These are phyloP conservation scores for Silene latifolia DNA, from an alignment of 148 eudicot genomes.

Conservation along the genomic window DNA sequence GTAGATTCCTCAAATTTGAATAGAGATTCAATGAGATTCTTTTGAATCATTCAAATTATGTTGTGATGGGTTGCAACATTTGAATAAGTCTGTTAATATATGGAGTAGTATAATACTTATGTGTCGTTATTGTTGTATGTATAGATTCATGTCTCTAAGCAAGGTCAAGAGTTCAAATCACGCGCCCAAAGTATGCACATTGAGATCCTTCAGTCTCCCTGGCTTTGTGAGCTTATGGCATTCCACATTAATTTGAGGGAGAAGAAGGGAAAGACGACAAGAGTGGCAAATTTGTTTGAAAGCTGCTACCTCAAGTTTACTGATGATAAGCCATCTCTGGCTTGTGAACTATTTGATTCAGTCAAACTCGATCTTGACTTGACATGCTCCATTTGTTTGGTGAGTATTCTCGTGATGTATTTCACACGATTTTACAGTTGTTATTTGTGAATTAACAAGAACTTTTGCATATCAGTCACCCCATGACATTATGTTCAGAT, in stretches of 20 bases:
- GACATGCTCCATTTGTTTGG: constrained; percentile 94
- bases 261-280: constrained; percentile 34
- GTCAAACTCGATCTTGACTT: constrained; percentile 80
- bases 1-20: constrained; percentile 30
- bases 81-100: not conserved
- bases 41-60: not conserved
- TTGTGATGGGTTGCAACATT: constrained; percentile 2
- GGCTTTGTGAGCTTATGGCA: constrained; percentile 97
- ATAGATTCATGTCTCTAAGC: constrained; percentile 82
- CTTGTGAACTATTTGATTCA: constrained; percentile 80
- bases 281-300: constrained; percentile 43
- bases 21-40: constrained; percentile 1
- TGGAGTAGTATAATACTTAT: constrained; percentile 4
- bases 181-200: constrained; percentile 77
- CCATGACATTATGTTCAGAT: not conserved
- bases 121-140: constrained; percentile 3
- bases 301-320: constrained; percentile 57
- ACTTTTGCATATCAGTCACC: not conserved
- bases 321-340: constrained; percentile 67
- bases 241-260: constrained; percentile 75
- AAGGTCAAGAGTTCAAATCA: constrained; percentile 92
- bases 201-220: constrained; percentile 96
- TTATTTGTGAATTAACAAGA: not conserved
- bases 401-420: constrained; percentile 28
- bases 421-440: not conserved